These are phyloP conservation scores for Solanum chacoense DNA, from an alignment of 305 asterid genomes.

Conservation along the genomic window DNA sequence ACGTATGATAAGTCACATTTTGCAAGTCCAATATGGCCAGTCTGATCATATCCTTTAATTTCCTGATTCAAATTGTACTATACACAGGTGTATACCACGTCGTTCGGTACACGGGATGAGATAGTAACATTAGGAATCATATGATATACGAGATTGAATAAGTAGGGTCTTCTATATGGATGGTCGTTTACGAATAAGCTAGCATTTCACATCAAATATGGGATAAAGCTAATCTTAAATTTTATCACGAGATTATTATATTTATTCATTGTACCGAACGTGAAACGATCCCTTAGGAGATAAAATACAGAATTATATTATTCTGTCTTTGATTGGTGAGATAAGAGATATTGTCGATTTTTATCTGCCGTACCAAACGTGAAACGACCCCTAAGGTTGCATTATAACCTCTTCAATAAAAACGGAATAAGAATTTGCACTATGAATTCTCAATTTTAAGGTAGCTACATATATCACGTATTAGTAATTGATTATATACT, in stretches of 20 bases:
- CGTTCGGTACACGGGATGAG: background rate
- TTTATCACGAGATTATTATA: background rate
- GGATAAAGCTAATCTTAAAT: background rate
- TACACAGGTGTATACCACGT: background rate
- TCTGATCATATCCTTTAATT: background rate
- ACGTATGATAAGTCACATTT: background rate
- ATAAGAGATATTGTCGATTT: background rate
- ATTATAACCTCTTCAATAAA: background rate
- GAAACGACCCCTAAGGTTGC: background rate
- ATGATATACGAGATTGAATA: background rate
- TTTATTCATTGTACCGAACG: background rate
- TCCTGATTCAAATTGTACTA: background rate
- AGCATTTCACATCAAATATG: background rate
- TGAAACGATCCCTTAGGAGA: background rate
- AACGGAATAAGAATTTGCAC: too few species aligned
- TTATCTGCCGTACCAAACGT: too few species aligned
- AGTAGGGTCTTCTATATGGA: background rate
- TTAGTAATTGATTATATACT: too few species aligned
- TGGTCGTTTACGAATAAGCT: background rate
- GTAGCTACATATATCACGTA: background rate
- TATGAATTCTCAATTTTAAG: too few species aligned
- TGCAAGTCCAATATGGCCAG: background rate
- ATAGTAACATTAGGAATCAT: background rate
- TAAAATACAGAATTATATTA: background rate
- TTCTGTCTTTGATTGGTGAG: background rate